Base-by-base conservation (phyloP, 2,329 filamentous ascomycete genomes). In the Ascomycota sp. region DNA sequence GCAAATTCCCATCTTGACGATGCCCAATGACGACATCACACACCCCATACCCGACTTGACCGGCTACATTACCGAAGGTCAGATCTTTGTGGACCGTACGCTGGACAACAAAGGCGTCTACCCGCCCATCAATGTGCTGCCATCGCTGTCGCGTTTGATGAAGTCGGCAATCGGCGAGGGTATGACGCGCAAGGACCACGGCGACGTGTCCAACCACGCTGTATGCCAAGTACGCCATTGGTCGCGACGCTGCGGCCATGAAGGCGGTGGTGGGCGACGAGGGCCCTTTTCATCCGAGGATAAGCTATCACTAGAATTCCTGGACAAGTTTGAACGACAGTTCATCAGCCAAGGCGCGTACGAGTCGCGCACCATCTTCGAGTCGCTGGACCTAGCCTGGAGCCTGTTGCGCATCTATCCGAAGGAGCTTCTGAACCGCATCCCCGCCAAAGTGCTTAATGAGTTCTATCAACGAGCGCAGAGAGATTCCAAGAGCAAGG, bases 1-100 rank as follows among this genome's bases (percentile, higher is more conserved):
- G 13, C 89, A 98, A 61, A 94, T 98, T 46, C 89, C 89, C 35
- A 98, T 98, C 52, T 57, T 98, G 59, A 94, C 89, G 43, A 98
- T 98, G 89, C 89, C 89, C 47, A 98, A 98, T 71, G 86, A 98
- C 51, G 86, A 98, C 59, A 98, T 98, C 51, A 98, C 89, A 26
- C 89, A 98, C 53, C 91, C 89, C 25, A 98, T 98, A 51, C 91
- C 91, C 38, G 89, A 98, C 65, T 65, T 98, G 62, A 98, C 89
- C 38, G 89, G 89, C 33, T 98, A 95, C 61, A 98, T 98, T 52
- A 98, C 89, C 13, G 89, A 98, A 61, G 91, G 89, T 25, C 89
- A 98, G 57, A 94, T 98, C 50, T 95, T 91, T 59, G 70, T 98
- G 47, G 89, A 98, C 56, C 82, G 86, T 59, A 74, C 78, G 48